Evolutionary conservation across 192 early-diverging fungal genomes (phyloP), one percentile per base, ranked within the genome.

Genomic region (Kickxella alabastrina): DNA sequence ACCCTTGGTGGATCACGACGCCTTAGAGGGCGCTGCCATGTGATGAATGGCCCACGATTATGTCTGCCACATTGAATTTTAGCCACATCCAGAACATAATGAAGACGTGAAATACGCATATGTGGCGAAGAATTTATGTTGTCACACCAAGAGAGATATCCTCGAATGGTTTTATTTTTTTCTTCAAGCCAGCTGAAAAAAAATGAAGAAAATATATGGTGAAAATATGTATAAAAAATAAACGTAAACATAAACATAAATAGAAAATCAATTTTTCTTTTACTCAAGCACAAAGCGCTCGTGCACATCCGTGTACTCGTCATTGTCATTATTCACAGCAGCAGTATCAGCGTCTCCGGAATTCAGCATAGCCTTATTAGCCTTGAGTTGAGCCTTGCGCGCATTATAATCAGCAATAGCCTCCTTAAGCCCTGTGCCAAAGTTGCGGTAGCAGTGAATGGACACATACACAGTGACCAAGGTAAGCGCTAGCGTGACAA

Each of bases 341-440:
- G 23, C 31, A 14, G 21, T 4, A 29, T 60, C 65, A 6, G 41
- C 19, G 47, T 63, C 42, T 21, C 18, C 28, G 12, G 38, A 22
- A 22, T 15, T 34, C 10, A 62, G 27, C 35, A 66, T 34, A 6
- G 55, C 59, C 14, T 41, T 54, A 31, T 67, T 71, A 23, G 67
- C 68, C 43, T 77, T 92, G 56, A 85, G 77, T 68, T 47, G 84
- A 17, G 95, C 90, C 56, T 79, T 79, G 53, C 69, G 57, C 8
- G 59, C 46, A 34, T 78, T 65, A 38, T 78, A 78, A 39, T 73
- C 64, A 12, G 62, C 65, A 22, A 75, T 79, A 1, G 73, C 78
- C 18, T 75, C 72, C 41, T 72, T 66, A 22, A 79, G 65, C 0
- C 78, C 78, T 12, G 63, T 70, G 17, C 68, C 72, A 62, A 79